These are phyloP conservation scores for Calycina herbarum DNA, from an alignment of 2,329 filamentous ascomycete species.

Conservation along the genomic window DNA sequence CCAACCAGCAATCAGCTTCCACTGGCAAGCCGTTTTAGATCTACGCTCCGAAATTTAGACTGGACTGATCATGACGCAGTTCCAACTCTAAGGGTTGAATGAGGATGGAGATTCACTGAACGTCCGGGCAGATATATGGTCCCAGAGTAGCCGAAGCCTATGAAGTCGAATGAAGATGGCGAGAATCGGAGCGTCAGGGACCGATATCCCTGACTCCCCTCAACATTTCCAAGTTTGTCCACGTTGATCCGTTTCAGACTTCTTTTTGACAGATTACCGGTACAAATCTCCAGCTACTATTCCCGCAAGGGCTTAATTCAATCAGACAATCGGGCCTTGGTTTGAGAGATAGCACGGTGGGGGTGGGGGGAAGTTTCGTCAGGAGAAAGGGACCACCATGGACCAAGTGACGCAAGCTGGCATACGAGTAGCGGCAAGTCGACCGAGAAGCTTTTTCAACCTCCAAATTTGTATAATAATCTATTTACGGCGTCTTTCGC, in stretches of 20 bases:
- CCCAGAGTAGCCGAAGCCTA: not conserved
- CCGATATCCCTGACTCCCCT: not conserved
- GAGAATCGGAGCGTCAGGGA: not conserved
- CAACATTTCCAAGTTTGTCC: constrained; percentile 1
- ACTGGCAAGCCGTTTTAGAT: not conserved
- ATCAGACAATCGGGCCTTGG: not conserved
- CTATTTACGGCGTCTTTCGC: not conserved
- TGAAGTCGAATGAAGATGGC: not conserved
- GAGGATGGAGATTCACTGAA: not conserved
- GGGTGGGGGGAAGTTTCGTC: not conserved
- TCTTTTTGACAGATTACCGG: not conserved
- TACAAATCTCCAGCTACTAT: not conserved
- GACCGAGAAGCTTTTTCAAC: not conserved
- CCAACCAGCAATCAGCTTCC: not conserved
- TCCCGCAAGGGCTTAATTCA: not conserved
- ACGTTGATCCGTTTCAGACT: not conserved
- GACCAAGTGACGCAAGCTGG: not conserved
- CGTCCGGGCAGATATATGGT: not conserved
- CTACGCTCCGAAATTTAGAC: not conserved
- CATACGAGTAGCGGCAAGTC: too few species aligned
- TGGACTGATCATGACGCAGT: not conserved
- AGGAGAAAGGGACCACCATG: not conserved
- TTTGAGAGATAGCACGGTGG: not conserved
- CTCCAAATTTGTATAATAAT: not conserved
- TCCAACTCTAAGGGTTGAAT: not conserved